A percentile compares a stretch with the other conserved stretches of the same genome.
Evolutionary conservation across 2,329 filamentous ascomycete species (phyloP).

Genomic region (Penicillium sp.): DNA sequence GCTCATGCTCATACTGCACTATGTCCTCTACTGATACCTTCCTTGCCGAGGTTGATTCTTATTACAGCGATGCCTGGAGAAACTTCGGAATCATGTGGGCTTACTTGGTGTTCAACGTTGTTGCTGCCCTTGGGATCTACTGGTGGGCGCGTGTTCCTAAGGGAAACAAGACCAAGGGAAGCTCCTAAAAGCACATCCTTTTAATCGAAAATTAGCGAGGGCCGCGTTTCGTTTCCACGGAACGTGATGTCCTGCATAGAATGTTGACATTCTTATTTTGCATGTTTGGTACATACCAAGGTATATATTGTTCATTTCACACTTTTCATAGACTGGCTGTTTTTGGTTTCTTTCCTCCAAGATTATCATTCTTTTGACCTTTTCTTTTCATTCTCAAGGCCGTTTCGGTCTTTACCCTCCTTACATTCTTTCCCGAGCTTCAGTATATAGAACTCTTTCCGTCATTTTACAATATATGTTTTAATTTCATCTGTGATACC

Average conservation of each 20-base stretch:
- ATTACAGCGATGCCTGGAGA: background rate
- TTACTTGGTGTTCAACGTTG: slow-evolving; percentile 47
- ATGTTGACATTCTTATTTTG: background rate
- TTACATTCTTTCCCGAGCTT: background rate
- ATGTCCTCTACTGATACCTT: background rate
- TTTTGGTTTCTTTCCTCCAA: background rate
- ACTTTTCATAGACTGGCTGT: background rate
- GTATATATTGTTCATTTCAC: background rate
- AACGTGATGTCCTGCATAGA: background rate
- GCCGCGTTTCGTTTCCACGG: background rate
- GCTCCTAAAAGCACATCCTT: background rate
- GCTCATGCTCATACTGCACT: background rate
- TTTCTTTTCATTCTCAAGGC: background rate
- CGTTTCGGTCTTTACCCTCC: background rate
- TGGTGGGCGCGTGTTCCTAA: background rate
- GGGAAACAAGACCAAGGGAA: background rate
- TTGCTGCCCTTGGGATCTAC: background rate
- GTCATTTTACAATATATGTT: background rate
- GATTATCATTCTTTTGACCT: background rate
- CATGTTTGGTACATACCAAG: background rate
- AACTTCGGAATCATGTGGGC: background rate
- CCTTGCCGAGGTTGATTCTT: background rate
- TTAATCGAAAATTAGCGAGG: background rate
- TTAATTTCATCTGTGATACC: background rate
- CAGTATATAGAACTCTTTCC: background rate